Evolutionary conservation across 163 green algal genomes (phyloP), one percentile per base, ranked within the genome.

Genomic region (Scenedesmus sp.): DNA sequence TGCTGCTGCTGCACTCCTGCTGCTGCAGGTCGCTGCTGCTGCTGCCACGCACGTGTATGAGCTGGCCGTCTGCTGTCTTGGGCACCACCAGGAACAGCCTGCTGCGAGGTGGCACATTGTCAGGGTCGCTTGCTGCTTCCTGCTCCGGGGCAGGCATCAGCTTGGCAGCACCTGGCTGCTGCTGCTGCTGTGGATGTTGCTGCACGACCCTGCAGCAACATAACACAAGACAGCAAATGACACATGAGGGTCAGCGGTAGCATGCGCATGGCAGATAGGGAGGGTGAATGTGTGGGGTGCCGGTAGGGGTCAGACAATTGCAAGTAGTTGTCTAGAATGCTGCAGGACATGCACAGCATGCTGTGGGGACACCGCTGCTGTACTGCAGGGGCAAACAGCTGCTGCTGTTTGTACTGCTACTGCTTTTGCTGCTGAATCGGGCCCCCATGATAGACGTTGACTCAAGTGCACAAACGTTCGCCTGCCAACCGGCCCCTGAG

Each of bases 71-170:
- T 52, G 97, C 96, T 77, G 94, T 97, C 93, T 98, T 98, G 73
- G 97, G 97, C 12, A 99, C 97, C 8, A 99, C 97, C n/a, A 99
- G 95, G 93, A 99, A 99, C 1, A 99, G 93, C 10, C 97, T 94
- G 13, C 96, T 98, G 18, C 96, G 93, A 2, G 97, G 95, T 3
- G 97, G 97, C 8, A 96, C 93, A 90, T 99, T 99, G 94, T 99
- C 97, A 1, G 97, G 97, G 89, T 99, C 97, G 4, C 93, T 93
- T 5, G 94, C 91, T 5, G 95, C 90, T 64, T 97, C 94, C 62
- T 96, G 90, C 10, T 97, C 95, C 12, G 90, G 86, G 20, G 88
- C 86, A 34, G 90, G 81, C 64, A 91, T 60, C 82, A 93, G 84
- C 83, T 86, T 89, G 26, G 76, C 26, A 5, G 59, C 12, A 12